phyloP scores from a whole-genome alignment of 495 filamentous ascomycete species.

The Aspergillus indologenus region DNA sequence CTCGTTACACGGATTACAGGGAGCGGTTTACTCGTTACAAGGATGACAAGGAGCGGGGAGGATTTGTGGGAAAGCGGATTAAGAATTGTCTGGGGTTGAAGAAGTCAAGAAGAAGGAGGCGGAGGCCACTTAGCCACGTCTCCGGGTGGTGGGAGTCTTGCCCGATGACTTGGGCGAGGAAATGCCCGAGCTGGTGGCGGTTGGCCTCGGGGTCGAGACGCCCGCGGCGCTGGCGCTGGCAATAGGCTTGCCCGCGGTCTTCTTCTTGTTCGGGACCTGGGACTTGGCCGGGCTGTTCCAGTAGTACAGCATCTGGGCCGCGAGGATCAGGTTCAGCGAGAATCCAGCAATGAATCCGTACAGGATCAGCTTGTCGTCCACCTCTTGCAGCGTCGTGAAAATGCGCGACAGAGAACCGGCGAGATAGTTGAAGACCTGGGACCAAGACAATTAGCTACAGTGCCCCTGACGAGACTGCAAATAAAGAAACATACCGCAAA shows the following conservation, averaged over 20 bases:
- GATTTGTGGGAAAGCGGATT: conserved; percentile 8
- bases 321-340: conserved; percentile 79
- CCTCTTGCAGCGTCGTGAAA: conserved; percentile 95
- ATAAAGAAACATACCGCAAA: conserved; percentile 76
- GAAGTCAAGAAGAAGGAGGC: conserved; percentile 5
- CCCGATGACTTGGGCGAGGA: conserved; percentile 26
- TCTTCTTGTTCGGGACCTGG: conserved; percentile 41
- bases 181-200: conserved; percentile 31
- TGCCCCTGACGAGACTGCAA: too few relatives aligned
- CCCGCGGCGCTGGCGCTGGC: conserved; percentile 30
- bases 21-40: background rate
- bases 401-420: conserved; percentile 86
- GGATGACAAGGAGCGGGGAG: background rate
- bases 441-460: conserved; percentile 9
- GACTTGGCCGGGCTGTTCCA: conserved; percentile 68
- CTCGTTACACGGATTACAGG: too few relatives aligned
- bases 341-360: conserved; percentile 91
- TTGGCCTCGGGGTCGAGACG: conserved; percentile 25
- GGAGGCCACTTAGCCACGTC: conserved; percentile 40
- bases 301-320: conserved; percentile 91
- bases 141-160: conserved; percentile 46
- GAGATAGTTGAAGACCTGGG: conserved; percentile 96
- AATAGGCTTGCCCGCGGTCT: conserved; percentile 38
- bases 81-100: background rate
- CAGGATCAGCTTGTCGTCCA: conserved; percentile 90